Evolutionary conservation across 208 protist genomes (phyloP), one percentile per base, ranked within the genome.

Genomic region (Leishmania arabica): DNA sequence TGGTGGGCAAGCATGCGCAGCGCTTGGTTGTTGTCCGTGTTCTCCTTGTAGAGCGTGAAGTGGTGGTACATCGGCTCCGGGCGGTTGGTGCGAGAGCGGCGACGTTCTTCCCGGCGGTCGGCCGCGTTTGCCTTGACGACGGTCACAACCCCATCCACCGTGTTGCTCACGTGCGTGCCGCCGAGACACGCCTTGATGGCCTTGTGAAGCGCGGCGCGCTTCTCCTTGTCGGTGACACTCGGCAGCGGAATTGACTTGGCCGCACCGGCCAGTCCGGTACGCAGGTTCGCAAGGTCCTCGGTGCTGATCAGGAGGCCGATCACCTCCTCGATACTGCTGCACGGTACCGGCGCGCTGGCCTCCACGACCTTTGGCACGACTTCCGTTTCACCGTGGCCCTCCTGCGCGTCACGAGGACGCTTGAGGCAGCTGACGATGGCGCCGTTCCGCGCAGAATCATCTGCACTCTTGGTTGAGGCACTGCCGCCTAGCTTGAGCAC

Each of bases 21-120:
- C 8, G 89, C 95, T 66, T 93, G 86, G 54, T 90, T 89, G 69
- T 93, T 98, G 82, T 99, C 98, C 1, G 92, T 87, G 81, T 99
- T 99, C 82, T 99, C 96, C 87, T 99, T 99, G 87, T 98, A 98
- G 1, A 99, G 79, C 1, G 95, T 98, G 81, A 98, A 99, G 80
- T 98, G 96, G 62, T 95, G 86, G 76, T 92, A 98, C 40, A 80
- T 82, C 0, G 83, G 84, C 60, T 76, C 75, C 34, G 86, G 69
- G 9, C 79, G 76, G 5, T 51, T 69, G 6, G 56, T 40, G 51
- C 82, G 75, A 13, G 89, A 93, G 45, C 95, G 93, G 19, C 92
- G 93, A 37, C 80, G 73, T 64, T 88, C 84, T 65, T 95, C 92
- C 19, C 91, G 87, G 34, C 90, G 90, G 31, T 88, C 90, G 21